Evolutionary conservation across 2,329 filamentous ascomycete genomes (phyloP), one percentile per base, ranked within the genome.

Genomic region (Zymoseptoria crescenta): DNA sequence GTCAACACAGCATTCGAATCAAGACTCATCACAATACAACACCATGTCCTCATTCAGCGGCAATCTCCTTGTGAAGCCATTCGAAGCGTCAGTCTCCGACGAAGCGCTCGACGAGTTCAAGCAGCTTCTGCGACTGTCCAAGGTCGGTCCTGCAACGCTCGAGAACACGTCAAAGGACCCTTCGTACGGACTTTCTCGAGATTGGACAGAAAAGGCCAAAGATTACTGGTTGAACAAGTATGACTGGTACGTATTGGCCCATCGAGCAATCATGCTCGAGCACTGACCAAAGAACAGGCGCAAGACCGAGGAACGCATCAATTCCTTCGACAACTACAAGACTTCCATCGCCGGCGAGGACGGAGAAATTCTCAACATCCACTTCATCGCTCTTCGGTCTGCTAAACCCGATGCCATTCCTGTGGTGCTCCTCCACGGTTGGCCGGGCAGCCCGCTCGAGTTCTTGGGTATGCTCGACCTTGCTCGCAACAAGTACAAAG

Each of bases 101-200:
- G 62, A 72, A 10, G 69, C 75, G 16, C 54, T 81, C 0, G 57
- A 68, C 2, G 75, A 79, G 4, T 74, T 81, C 57, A 71, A 74
- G 55, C 70, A 74, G 6, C 68, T 81, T 0, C 60, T 81, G 1
- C 70, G 71, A 30, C 65, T 80, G 1, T 76, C 78, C 8, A 76
- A 73, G 54, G 68, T 81, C 16, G 78, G 73, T 0, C 77, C 78
- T 21, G 49, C 49, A 10, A 51, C 49, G 8, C 24, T 51, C 49
- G 20, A 51, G 49, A 51, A 51, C 24, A 19, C 49, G 10, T 21
- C 49, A 21, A 4, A n/a, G n/a, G 20, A 21, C 16, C 20, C 49
- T 13, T 16, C 20, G 10, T 51, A 51, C 20, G 49, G 49, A 21
- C 20, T 51, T n/a, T 51, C 49, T 21, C 20, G 49, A 51, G 49